phyloP scores from a whole-genome alignment of 164 flowering plant species.

The Hamamelis virginiana region DNA sequence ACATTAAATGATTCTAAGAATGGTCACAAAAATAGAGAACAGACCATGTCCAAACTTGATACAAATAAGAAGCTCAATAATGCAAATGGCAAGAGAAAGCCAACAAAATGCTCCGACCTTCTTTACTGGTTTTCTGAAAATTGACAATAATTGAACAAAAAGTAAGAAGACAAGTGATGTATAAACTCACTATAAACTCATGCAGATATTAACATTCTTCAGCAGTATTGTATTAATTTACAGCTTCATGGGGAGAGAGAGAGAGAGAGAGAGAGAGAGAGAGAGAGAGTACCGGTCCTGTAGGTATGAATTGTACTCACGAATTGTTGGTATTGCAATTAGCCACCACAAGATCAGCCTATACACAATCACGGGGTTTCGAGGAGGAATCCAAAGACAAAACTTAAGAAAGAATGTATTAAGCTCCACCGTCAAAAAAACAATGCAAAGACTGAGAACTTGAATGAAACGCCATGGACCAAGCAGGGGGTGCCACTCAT shows the following conservation, averaged over 20 bases:
- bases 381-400: constrained; percentile 98
- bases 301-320: constrained; percentile 91
- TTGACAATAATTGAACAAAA: background rate
- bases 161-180: background rate
- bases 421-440: constrained; percentile 91
- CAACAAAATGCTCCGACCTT: constrained; percentile 94
- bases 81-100: constrained; percentile 95
- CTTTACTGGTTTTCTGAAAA: constrained; percentile 43
- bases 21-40: constrained; percentile 5
- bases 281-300: constrained; percentile 71
- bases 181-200: too few relatives aligned
- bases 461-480: constrained; percentile 98
- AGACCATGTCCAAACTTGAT: constrained; percentile 97
- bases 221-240: too few relatives aligned
- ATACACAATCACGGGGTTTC: constrained; percentile 80
- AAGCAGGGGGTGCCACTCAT: constrained; percentile 97
- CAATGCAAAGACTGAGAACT: constrained; percentile 83
- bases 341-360: constrained; percentile 96
- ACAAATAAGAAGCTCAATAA: constrained; percentile 93
- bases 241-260: background rate
- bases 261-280: constrained; percentile 12
- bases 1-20: background rate
- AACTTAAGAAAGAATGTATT: constrained; percentile 97
- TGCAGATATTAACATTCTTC: too few relatives aligned
- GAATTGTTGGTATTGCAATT: constrained; percentile 91